A percentile compares a stretch with the other conserved stretches of the same genome.
These are phyloP conservation scores for Solanum medicagineum DNA, from an alignment of 257 asterid species.

Conservation along the genomic window DNA sequence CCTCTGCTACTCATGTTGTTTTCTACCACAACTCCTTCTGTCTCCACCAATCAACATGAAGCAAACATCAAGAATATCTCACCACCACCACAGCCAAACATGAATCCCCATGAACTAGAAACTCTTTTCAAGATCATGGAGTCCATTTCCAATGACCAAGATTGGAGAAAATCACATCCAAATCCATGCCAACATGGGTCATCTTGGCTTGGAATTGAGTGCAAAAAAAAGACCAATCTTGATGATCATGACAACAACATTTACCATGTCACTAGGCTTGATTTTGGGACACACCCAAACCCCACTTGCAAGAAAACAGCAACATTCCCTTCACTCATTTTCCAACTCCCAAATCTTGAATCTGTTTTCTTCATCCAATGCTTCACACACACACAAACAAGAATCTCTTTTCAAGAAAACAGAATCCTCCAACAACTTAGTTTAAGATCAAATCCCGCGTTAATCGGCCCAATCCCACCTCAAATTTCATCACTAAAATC, in stretches of 20 bases:
- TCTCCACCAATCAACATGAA: constrained; percentile 9
- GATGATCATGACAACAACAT: not conserved
- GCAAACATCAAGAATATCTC: not conserved
- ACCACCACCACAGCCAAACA: not conserved
- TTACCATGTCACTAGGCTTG: constrained; percentile 57
- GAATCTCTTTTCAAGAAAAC: constrained; percentile 15
- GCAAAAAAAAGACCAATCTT: constrained; percentile 20
- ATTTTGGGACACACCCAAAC: constrained; percentile 62
- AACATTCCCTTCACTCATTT: constrained; percentile 56
- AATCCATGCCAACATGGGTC: constrained; percentile 61
- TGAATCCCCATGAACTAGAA: constrained; percentile 51
- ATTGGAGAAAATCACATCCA: constrained; percentile 57
- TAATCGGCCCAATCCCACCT: constrained; percentile 59
- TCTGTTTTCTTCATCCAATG: constrained; percentile 65
- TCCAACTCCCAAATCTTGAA: constrained; percentile 53
- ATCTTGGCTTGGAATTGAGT: constrained; percentile 66
- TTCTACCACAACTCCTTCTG: not conserved
- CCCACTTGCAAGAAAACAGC: constrained; percentile 67
- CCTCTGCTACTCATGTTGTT: constrained; percentile 4
- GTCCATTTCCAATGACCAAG: constrained; percentile 38
- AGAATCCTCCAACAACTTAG: constrained; percentile 44
- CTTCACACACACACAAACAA: constrained; percentile 33
- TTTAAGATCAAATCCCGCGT: constrained; percentile 51
- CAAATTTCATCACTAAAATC: constrained; percentile 45
- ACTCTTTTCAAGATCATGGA: constrained; percentile 68